Conservation (phyloP, 2,329 filamentous ascomycete genomes). For the Exophiala spinifera region DNA sequence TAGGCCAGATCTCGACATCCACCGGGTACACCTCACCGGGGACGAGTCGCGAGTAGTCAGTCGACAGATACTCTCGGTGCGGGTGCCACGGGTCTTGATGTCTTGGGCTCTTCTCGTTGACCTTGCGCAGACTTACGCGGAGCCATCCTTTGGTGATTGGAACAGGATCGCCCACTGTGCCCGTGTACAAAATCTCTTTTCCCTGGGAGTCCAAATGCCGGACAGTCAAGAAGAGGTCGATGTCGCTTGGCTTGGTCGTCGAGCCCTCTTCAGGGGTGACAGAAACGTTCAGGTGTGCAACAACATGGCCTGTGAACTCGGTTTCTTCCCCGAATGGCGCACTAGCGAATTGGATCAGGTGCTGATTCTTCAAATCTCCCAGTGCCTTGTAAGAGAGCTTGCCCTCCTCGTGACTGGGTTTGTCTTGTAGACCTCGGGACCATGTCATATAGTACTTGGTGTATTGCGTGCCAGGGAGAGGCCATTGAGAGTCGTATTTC, state of each 20-base stretch:
- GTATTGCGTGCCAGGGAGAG: constrained; percentile 63
- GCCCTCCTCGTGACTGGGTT: constrained; percentile 28
- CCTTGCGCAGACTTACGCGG: constrained; percentile 50
- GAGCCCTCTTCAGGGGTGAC: constrained; percentile 41
- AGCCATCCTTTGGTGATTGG: constrained; percentile 56
- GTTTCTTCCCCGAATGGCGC: constrained; percentile 58
- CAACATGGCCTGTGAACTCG: constrained; percentile 67
- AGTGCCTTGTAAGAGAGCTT: constrained; percentile 60
- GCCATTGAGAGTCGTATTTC: constrained; percentile 62
- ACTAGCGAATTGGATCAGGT: constrained; percentile 58
- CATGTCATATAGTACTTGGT: constrained; percentile 59
- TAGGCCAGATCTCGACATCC: constrained; percentile 45
- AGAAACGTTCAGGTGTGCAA: constrained; percentile 63
- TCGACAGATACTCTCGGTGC: constrained; percentile 50
- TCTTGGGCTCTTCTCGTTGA: constrained; percentile 43
- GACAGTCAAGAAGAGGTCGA: constrained; percentile 55
- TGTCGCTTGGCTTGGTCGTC: constrained; percentile 46
- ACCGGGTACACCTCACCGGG: constrained; percentile 51
- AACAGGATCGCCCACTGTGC: constrained; percentile 54
- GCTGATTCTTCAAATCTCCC: constrained; percentile 54
- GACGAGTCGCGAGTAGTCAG: constrained; percentile 47
- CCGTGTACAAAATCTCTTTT: constrained; percentile 55
- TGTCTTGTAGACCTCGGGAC: constrained; percentile 41
- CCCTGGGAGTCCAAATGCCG: constrained; percentile 49
- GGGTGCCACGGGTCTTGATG: constrained; percentile 47